Base-by-base conservation (phyloP, 768 basidiomycete genomes). In the Leccinum rimulosum region DNA sequence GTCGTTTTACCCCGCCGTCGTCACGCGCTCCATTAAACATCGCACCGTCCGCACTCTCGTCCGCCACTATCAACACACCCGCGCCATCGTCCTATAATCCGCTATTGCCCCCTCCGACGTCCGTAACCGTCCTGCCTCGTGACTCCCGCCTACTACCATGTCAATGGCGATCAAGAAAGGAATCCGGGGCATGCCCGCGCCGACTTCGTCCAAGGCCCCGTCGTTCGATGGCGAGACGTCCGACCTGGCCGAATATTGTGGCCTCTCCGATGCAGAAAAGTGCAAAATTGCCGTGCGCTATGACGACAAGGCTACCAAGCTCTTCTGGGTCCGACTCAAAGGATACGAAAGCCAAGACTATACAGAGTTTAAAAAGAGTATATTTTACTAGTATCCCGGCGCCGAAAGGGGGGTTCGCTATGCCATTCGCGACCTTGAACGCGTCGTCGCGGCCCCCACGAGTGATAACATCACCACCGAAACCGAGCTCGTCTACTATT, bases 201-300 rank as follows among this genome's bases (percentile, higher is more conserved):
- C 54, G 1, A 50, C 35, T 2, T 51, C 49, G 2, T 19, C 19
- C 14, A 59, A 45, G 22, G 58, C 50, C 1, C 50, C 28, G 1
- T 19, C 38, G 0, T 59, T 63, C 9, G 25, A 54, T 28, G 45
- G 56, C 0, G 54, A 61, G 15, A 58, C 56, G 0, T 55, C 57
- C 5, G 54, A 54, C 11, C n/a, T 58, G 4, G 50, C 54, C 1
- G 17, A 22, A 15, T 33, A 45, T 0, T 58, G 56, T 10, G 3
- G 27, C 5, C 43, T 48, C 47, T 25, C 27, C 4, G 22, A 35
- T 15, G 19, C 51, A 19, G 33, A 52, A 8, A 52, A 22, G 7
- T 52, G 51, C 33, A 52, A 52, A 11, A 6, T 15, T 0, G 12
- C 35, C 7, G 19, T 52, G 7, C 33, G 14, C 2, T 52, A 52